These are phyloP conservation scores for Hsuehochloa calcarea DNA, from an alignment of 176 grass and related monocot genomes.

Conservation along the genomic window DNA sequence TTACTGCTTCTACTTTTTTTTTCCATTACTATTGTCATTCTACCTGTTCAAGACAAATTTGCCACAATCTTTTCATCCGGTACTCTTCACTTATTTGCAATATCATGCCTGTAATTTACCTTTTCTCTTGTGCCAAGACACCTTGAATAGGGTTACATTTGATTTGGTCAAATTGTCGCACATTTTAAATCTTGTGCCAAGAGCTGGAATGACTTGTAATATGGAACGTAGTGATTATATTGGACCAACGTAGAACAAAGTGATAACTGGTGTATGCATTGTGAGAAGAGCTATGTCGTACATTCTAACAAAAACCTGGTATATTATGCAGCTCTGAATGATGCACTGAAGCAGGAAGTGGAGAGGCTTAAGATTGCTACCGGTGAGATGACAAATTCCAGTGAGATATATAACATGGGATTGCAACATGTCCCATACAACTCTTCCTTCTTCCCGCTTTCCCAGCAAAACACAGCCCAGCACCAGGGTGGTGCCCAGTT, in stretches of 20 bases:
- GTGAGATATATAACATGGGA: constrained; percentile 69
- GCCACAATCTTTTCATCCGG: background rate
- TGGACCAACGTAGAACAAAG: constrained; percentile 5
- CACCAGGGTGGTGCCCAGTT: constrained; percentile 52
- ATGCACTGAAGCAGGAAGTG: constrained; percentile 90
- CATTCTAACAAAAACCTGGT: constrained; percentile 4
- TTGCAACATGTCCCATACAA: constrained; percentile 72
- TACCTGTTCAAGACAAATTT: background rate
- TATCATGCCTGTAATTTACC: constrained; percentile 9
- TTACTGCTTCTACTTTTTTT: no score
- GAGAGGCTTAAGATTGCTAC: constrained; percentile 91
- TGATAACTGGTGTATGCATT: constrained; percentile 14
- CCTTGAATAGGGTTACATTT: background rate
- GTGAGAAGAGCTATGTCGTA: background rate
- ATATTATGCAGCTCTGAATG: constrained; percentile 81
- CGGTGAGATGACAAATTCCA: constrained; percentile 67
- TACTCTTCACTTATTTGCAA: background rate
- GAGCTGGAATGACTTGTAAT: background rate
- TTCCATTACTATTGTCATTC: background rate
- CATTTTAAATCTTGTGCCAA: background rate
- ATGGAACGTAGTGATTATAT: background rate
- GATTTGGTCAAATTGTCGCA: background rate
- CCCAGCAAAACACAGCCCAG: constrained; percentile 55
- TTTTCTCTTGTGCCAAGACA: background rate
- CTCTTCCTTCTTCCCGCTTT: constrained; percentile 65